phyloP scores from a whole-genome alignment of 2,329 filamentous ascomycete genomes.

The Xylaria sp. region DNA sequence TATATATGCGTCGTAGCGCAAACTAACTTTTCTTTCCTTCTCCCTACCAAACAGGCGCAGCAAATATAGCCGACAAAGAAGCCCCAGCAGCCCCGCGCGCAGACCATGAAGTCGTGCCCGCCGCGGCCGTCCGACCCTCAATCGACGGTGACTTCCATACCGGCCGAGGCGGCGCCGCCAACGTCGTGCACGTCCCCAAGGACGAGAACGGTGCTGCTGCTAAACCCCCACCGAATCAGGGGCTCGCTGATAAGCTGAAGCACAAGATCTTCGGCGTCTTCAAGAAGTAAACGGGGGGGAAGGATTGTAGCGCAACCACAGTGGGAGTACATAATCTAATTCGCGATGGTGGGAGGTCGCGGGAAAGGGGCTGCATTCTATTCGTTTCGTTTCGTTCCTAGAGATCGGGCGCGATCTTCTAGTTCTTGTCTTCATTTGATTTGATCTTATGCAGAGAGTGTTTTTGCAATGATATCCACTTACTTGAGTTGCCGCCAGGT shows the following conservation, averaged over 20 bases:
- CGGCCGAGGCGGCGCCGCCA: constrained; percentile 70
- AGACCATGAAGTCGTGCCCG: constrained; percentile 66
- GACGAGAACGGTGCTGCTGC: constrained; percentile 8
- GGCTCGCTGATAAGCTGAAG: constrained; percentile 69
- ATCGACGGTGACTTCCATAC: constrained; percentile 65
- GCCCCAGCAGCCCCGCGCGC: constrained; percentile 54
- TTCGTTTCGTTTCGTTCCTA: constrained; percentile 14
- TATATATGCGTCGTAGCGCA: not conserved
- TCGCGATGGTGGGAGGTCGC: constrained; percentile 1
- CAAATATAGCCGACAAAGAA: constrained; percentile 67
- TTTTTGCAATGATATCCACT: constrained; percentile 35
- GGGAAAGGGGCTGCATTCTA: constrained; percentile 10
- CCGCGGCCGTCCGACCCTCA: constrained; percentile 60
- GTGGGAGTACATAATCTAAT: not conserved
- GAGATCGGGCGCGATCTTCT: not conserved
- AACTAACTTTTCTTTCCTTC: not conserved
- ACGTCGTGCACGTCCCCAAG: constrained; percentile 57
- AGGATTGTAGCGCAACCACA: not conserved
- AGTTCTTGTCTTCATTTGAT: not conserved
- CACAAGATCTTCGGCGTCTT: constrained; percentile 62
- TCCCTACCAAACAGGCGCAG: constrained; percentile 58
- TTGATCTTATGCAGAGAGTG: constrained; percentile 5
- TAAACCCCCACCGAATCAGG: constrained; percentile 45
- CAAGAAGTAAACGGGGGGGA: constrained; percentile 55
- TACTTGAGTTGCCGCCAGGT: constrained; percentile 21